phyloP scores from a whole-genome alignment of 1,284 basidiomycete genomes.

The Ustilago tritici region DNA sequence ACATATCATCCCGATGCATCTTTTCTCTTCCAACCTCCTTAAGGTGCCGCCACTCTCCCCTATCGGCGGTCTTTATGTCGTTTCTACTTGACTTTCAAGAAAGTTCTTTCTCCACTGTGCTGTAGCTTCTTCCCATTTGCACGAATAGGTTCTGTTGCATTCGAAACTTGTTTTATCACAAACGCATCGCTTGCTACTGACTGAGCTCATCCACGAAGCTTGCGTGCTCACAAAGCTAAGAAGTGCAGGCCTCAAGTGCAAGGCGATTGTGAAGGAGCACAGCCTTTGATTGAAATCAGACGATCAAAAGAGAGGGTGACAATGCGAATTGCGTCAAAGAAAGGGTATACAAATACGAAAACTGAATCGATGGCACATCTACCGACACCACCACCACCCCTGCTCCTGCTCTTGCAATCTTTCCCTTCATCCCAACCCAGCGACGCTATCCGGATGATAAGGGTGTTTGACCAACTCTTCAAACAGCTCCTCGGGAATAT shows the following conservation, averaged over 20 bases:
- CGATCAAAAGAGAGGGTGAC: too few species aligned
- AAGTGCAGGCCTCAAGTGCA: too few species aligned
- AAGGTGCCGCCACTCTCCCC: slow-evolving; percentile 5
- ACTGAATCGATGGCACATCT: background rate
- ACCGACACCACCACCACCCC: too few species aligned
- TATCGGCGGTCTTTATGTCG: background rate
- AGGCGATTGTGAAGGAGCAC: too few species aligned
- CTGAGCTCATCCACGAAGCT: too few species aligned
- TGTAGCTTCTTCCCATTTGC: slow-evolving; percentile 47
- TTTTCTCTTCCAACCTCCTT: slow-evolving; percentile 6
- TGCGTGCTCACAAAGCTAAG: too few species aligned
- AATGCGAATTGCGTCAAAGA: background rate
- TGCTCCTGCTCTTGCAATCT: too few species aligned
- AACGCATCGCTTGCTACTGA: background rate
- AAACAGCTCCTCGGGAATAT: slow-evolving; percentile 78
- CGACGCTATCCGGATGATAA: slow-evolving; percentile 44
- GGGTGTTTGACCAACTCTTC: slow-evolving; percentile 56
- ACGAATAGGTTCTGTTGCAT: slow-evolving; percentile 17
- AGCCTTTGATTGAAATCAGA: background rate
- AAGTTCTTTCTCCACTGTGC: slow-evolving; percentile 17
- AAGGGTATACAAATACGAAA: background rate
- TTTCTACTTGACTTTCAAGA: slow-evolving; percentile 12
- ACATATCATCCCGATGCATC: slow-evolving; percentile 34
- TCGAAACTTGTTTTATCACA: slow-evolving; percentile 23
- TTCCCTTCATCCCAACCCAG: slow-evolving; percentile 5